These are phyloP conservation scores for Ajuga reptans DNA, from an alignment of 305 asterid species.

Conservation along the genomic window DNA sequence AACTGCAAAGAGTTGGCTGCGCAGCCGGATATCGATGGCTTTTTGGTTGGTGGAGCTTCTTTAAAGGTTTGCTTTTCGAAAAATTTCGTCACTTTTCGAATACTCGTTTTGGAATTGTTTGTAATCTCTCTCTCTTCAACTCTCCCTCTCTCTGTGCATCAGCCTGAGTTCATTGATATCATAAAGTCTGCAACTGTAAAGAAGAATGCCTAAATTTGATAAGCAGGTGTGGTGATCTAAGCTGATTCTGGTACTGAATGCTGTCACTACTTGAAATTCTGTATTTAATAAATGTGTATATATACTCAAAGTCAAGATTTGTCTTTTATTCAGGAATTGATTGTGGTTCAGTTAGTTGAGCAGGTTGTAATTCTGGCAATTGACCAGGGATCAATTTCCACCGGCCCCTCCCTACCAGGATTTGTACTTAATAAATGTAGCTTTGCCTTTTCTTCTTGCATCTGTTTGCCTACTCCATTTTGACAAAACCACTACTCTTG, in stretches of 20 bases:
- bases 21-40: neutral
- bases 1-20: conserved; percentile 8
- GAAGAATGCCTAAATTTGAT: neutral
- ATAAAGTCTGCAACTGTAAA: neutral
- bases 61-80: neutral
- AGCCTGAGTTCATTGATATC: neutral
- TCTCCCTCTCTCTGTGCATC: neutral
- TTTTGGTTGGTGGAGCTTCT: neutral
- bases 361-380: too few relatives aligned
- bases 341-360: too few relatives aligned
- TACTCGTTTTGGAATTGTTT: neutral
- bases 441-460: too few relatives aligned
- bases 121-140: neutral
- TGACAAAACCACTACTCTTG: too few relatives aligned
- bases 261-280: neutral
- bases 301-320: neutral
- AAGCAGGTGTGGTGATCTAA: neutral
- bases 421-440: too few relatives aligned
- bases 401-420: too few relatives aligned
- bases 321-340: too few relatives aligned
- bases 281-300: neutral
- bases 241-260: neutral
- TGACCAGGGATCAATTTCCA: too few relatives aligned
- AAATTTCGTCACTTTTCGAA: neutral
- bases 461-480: too few relatives aligned